phyloP scores from a whole-genome alignment of 2,329 filamentous ascomycete species.

The Ceratocystis harringtonii region DNA sequence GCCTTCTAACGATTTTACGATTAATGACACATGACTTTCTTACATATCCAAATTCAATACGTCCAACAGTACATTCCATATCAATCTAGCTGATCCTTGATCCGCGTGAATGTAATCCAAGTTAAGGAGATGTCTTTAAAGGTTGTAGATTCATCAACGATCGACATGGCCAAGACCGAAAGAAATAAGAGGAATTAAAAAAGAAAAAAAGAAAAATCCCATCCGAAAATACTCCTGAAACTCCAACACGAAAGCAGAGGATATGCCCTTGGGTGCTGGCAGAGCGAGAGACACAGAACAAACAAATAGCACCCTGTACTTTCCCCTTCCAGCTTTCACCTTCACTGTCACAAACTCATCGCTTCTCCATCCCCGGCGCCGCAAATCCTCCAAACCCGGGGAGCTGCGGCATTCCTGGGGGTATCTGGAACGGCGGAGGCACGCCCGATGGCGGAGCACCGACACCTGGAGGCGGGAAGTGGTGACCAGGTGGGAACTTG shows the following conservation, averaged over 20 bases:
- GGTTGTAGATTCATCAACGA: not conserved
- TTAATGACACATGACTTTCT: not conserved
- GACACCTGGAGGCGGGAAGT: constrained; percentile 24
- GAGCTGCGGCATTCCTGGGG: constrained; percentile 18
- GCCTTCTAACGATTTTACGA: not conserved
- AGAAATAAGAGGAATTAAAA: not conserved
- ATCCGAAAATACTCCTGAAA: constrained; percentile 7
- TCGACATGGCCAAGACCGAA: not conserved
- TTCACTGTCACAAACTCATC: constrained; percentile 13
- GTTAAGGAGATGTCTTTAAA: too few relatives aligned
- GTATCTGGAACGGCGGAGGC: constrained; percentile 20
- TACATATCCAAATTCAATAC: not conserved
- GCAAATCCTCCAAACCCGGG: constrained; percentile 18
- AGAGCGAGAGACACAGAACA: not conserved
- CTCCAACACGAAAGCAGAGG: constrained; percentile 1
- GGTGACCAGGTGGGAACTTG: constrained; percentile 18
- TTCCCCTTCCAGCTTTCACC: not conserved
- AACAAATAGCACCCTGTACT: constrained; percentile 1
- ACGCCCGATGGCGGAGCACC: constrained; percentile 21
- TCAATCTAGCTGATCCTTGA: not conserved
- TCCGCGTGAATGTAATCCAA: not conserved
- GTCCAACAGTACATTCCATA: not conserved
- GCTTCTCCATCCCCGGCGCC: constrained; percentile 27
- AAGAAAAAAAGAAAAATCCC: not conserved
- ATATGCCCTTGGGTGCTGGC: not conserved